Evolutionary conservation across 202 grass and related monocot species (phyloP).

Genomic region (Saccharum hybrid): DNA sequence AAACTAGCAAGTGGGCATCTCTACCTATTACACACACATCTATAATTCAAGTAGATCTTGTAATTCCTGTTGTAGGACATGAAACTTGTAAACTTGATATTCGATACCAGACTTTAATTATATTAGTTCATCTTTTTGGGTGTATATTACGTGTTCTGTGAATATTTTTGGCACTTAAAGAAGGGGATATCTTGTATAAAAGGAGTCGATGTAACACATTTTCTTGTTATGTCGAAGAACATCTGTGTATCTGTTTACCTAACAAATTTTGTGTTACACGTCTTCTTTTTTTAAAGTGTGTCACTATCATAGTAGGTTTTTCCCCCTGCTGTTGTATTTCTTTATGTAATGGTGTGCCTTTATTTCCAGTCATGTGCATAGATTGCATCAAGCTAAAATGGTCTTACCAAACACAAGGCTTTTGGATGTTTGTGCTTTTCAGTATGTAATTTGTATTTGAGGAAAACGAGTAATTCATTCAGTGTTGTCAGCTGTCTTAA

Average conservation of each 20-base stretch:
- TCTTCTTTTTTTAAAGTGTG: not conserved
- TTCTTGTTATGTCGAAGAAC: not conserved
- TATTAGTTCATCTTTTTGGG: not conserved
- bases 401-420: not conserved
- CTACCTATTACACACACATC: conserved; percentile 3
- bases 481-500: not conserved
- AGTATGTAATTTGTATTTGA: not conserved
- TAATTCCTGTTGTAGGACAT: conserved; percentile 19
- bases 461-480: not conserved
- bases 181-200: not conserved
- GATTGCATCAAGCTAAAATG: conserved; percentile 11
- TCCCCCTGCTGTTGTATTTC: not conserved
- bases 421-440: conserved; percentile 13
- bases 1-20: not conserved
- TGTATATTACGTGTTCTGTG: not conserved
- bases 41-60: not conserved
- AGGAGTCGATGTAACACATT: not conserved
- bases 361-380: not conserved
- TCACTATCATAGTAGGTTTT: not conserved
- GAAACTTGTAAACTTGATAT: conserved; percentile 7
- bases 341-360: not conserved
- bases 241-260: not conserved
- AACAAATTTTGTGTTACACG: not conserved
- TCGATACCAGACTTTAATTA: not conserved
- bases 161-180: not conserved